These are phyloP conservation scores for Candida pini DNA, from an alignment of 805 yeast species.

Conservation along the genomic window DNA sequence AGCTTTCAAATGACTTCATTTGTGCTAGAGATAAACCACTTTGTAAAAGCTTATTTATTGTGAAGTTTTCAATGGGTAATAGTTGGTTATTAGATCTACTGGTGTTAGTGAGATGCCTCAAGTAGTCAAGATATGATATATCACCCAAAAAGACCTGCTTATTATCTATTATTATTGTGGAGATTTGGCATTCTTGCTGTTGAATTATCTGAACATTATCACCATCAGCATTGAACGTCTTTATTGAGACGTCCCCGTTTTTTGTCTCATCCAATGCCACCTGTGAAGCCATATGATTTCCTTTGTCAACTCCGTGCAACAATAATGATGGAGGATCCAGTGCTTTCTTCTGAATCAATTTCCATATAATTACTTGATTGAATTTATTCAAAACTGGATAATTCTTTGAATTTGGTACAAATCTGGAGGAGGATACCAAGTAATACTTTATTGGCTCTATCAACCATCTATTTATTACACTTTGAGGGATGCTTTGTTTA, in stretches of 20 bases:
- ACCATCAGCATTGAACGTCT: slow-evolving; percentile 8
- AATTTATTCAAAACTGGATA: slow-evolving; percentile 62
- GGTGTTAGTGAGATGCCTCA: slow-evolving; percentile 16
- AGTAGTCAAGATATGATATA: slow-evolving; percentile 26
- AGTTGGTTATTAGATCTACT: slow-evolving; percentile 22
- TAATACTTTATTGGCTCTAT: slow-evolving; percentile 61
- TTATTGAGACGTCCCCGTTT: slow-evolving; percentile 8
- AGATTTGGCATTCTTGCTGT: no score
- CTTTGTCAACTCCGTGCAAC: slow-evolving; percentile 49
- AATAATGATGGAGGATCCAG: slow-evolving; percentile 37
- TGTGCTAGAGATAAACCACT: slow-evolving; percentile 9
- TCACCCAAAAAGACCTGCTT: slow-evolving; percentile 22
- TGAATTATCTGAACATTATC: no score
- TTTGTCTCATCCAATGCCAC: slow-evolving; percentile 7
- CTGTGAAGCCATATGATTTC: slow-evolving; percentile 19
- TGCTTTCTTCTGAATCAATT: slow-evolving; percentile 37
- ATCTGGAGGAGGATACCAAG: slow-evolving; percentile 49
- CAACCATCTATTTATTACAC: slow-evolving; percentile 55
- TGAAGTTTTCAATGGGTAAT: slow-evolving; percentile 23
- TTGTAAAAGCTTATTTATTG: slow-evolving; percentile 14
- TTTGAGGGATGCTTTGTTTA: slow-evolving; percentile 44
- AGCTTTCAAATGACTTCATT: slow-evolving; percentile 11
- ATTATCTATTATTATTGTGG: slow-evolving; percentile 12
- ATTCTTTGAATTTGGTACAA: slow-evolving; percentile 52
- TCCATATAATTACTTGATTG: slow-evolving; percentile 44